A percentile compares a stretch with the other conserved stretches of the same genome.
Evolutionary conservation across 495 filamentous ascomycete genomes (phyloP).

Genomic region (Pseudomonodictys pantanalensis): DNA sequence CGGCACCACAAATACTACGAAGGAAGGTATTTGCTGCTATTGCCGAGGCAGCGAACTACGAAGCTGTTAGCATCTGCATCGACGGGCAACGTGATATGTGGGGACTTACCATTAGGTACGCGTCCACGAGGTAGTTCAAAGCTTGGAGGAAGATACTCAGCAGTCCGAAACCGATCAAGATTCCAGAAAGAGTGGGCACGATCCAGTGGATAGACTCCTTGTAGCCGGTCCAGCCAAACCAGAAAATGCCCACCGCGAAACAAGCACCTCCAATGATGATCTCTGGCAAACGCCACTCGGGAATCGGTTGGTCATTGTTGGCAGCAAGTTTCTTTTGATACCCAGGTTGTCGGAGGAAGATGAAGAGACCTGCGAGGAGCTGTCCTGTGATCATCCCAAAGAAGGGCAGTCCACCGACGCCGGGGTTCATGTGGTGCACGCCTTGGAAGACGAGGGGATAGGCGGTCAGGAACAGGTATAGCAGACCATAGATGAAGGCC

Average conservation of each 20-base stretch:
- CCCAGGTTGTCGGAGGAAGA: constrained; percentile 63
- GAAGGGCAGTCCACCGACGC: constrained; percentile 71
- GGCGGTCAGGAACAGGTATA: constrained; percentile 79
- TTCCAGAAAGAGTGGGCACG: constrained; percentile 70
- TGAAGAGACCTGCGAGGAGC: constrained; percentile 61
- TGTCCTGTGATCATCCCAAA: constrained; percentile 79
- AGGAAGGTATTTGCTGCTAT: constrained; percentile 89
- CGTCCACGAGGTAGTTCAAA: constrained; percentile 83
- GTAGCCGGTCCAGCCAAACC: constrained; percentile 82
- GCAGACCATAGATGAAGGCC: constrained; percentile 57
- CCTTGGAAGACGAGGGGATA: constrained; percentile 76
- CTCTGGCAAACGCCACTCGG: constrained; percentile 82
- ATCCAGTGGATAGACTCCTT: constrained; percentile 70
- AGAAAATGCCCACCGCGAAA: constrained; percentile 77
- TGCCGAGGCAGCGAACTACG: constrained; percentile 65
- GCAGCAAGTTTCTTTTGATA: constrained; percentile 56
- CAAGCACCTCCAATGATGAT: constrained; percentile 72
- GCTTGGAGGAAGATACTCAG: constrained; percentile 80
- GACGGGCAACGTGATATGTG: neutral
- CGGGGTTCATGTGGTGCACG: constrained; percentile 64
- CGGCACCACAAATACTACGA: constrained; percentile 70
- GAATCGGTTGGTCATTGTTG: constrained; percentile 70
- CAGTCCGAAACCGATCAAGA: constrained; percentile 61
- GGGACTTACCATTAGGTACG: constrained; percentile 73
- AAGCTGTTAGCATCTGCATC: neutral